Conservation (phyloP, 495 filamentous ascomycete species). For the Tuber microsphaerosporum region DNA sequence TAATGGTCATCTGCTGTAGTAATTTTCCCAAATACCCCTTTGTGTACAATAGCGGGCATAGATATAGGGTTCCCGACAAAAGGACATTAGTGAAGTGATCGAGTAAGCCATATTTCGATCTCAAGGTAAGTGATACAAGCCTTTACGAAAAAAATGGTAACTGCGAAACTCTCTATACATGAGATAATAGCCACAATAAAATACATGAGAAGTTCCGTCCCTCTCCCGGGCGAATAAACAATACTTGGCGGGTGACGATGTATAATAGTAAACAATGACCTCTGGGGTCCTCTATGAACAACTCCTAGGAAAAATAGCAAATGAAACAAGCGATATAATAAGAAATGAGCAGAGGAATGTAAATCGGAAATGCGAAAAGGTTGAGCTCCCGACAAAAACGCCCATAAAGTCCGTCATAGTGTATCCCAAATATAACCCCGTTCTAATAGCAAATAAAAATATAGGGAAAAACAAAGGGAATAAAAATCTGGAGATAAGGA, state of each 20-base stretch:
- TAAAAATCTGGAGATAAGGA: background rate
- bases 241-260: slow-evolving; percentile 24
- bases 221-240: slow-evolving; percentile 34
- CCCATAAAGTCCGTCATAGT: slow-evolving; percentile 38
- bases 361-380: slow-evolving; percentile 25
- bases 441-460: slow-evolving; percentile 35
- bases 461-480: slow-evolving; percentile 21
- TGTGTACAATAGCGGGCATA: slow-evolving; percentile 22
- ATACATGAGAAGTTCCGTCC: slow-evolving; percentile 34
- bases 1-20: slow-evolving; percentile 33
- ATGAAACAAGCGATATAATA: slow-evolving; percentile 20
- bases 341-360: slow-evolving; percentile 31
- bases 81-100: slow-evolving; percentile 30
- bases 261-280: slow-evolving; percentile 35
- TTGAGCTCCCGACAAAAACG: slow-evolving; percentile 37
- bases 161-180: slow-evolving; percentile 20
- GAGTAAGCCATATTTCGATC: slow-evolving; percentile 33
- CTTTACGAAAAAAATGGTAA: background rate
- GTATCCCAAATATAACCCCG: slow-evolving; percentile 39
- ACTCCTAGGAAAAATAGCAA: slow-evolving; percentile 27
- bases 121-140: slow-evolving; percentile 29
- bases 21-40: slow-evolving; percentile 28
- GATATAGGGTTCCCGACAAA: slow-evolving; percentile 36
- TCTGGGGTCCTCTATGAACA: slow-evolving; percentile 37
- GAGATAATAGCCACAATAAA: slow-evolving; percentile 26